phyloP scores from a whole-genome alignment of 2,329 filamentous ascomycete species.

The Torrubiellomyces zombiae region DNA sequence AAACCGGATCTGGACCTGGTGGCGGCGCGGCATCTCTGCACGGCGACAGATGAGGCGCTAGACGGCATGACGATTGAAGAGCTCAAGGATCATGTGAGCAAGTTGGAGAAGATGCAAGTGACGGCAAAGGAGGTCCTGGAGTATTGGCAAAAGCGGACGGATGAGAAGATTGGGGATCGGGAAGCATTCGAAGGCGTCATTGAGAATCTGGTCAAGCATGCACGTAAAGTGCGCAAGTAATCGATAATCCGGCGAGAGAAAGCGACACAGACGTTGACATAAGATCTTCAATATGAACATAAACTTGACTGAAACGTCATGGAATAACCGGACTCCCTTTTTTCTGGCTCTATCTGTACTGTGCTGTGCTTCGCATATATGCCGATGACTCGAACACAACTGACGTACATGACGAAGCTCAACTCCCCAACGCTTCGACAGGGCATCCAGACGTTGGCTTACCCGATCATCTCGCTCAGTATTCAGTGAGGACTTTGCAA shows the following conservation, averaged over 20 bases:
- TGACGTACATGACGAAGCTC: too few relatives aligned
- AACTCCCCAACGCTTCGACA: too few relatives aligned
- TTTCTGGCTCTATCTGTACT: too few relatives aligned
- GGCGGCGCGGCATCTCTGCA: slow-evolving; percentile 60
- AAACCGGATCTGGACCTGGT: slow-evolving; percentile 66
- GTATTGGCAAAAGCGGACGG: slow-evolving; percentile 75
- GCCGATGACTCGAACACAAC: too few relatives aligned
- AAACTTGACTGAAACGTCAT: too few relatives aligned
- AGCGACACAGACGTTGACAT: not conserved
- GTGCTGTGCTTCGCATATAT: too few relatives aligned
- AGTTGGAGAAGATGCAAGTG: slow-evolving; percentile 52
- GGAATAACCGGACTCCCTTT: too few relatives aligned
- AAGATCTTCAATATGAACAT: too few relatives aligned
- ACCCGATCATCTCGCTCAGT: too few relatives aligned
- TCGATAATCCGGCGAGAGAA: too few relatives aligned
- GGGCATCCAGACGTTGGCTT: too few relatives aligned
- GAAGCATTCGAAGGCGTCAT: slow-evolving; percentile 94
- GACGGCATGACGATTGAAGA: slow-evolving; percentile 65
- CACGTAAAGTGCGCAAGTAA: slow-evolving; percentile 66
- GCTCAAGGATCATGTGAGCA: slow-evolving; percentile 52
- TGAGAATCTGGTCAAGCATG: slow-evolving; percentile 88
- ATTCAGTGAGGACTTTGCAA: too few relatives aligned
- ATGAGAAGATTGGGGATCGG: slow-evolving; percentile 76
- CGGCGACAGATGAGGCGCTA: slow-evolving; percentile 70
- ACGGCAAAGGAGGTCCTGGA: slow-evolving; percentile 62